Conservation (phyloP, 306 rosid species). For the Cicer chorassanicum region DNA sequence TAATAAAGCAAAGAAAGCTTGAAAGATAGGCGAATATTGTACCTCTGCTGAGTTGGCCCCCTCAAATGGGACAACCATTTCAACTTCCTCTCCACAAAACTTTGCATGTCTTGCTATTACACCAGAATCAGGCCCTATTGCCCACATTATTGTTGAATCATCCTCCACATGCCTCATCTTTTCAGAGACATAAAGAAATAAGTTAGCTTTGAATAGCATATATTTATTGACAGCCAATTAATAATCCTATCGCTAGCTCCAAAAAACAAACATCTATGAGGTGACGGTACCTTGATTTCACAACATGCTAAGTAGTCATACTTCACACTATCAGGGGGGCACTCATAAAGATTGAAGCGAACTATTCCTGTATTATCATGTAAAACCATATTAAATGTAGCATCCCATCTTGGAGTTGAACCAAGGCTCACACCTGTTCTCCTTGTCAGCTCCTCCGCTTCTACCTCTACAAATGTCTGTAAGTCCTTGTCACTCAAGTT, state of each 20-base stretch:
- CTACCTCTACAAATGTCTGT: conserved; percentile 92
- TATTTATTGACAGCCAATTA: conserved; percentile 19
- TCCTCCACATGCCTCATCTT: conserved; percentile 89
- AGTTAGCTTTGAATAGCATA: conserved; percentile 38
- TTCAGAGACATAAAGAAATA: conserved; percentile 38
- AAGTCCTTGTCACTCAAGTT: conserved; percentile 61
- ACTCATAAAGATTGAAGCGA: conserved; percentile 80
- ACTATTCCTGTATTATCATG: conserved; percentile 77
- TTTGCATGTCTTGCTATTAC: conserved; percentile 76
- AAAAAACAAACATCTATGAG: conserved; percentile 19
- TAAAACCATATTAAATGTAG: conserved; percentile 93
- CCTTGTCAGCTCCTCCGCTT: conserved; percentile 80
- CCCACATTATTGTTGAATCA: conserved; percentile 94
- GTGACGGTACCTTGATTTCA: conserved; percentile 79
- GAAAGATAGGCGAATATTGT: conserved; percentile 34
- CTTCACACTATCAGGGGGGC: conserved; percentile 67
- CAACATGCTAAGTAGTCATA: conserved; percentile 85
- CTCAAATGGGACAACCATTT: conserved; percentile 96
- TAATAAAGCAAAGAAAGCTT: conserved; percentile 37
- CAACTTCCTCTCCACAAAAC: conserved; percentile 81
- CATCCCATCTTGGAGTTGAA: conserved; percentile 84
- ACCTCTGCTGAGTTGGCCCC: conserved; percentile 83
- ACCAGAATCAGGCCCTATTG: conserved; percentile 82
- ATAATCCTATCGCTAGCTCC: conserved; percentile 20
- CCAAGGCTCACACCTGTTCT: conserved; percentile 69